Evolutionary conservation across 23 red algal genomes (phyloP).

Genomic region (Cyanidium caldarium): DNA sequence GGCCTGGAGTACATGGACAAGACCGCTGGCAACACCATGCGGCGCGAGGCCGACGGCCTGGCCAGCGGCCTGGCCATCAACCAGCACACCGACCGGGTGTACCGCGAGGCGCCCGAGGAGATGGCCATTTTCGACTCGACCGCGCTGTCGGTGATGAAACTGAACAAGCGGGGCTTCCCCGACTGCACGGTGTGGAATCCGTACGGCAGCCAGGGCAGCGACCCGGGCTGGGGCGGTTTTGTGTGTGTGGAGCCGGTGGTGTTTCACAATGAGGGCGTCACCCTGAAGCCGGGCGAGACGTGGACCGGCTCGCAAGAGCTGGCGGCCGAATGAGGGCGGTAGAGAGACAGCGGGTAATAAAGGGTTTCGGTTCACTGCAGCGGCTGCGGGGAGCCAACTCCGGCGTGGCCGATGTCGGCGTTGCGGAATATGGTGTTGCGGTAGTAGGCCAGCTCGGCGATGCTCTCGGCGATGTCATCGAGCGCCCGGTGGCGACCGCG

Average conservation of each 20-base stretch:
- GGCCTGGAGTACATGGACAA: conserved; percentile 34
- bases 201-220: conserved; percentile 61
- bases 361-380: too few species aligned
- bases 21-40: conserved; percentile 29
- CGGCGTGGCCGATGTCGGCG: background rate
- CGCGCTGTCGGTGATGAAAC: conserved; percentile 64
- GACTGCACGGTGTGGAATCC: conserved; percentile 97
- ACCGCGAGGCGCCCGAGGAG: conserved; percentile 53
- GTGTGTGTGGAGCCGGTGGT: conserved; percentile 88
- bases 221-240: conserved; percentile 85
- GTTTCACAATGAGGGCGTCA: conserved; percentile 31
- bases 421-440: background rate
- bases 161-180: conserved; percentile 60
- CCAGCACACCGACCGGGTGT: conserved; percentile 63
- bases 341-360: too few species aligned
- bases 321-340: conserved; percentile 44
- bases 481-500: background rate
- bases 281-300: conserved; percentile 54
- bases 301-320: conserved; percentile 87
- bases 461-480: background rate
- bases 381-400: too few species aligned
- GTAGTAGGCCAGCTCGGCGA: background rate
- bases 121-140: conserved; percentile 73
- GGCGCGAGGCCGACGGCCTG: conserved; percentile 22
- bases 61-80: conserved; percentile 41